Evolutionary conservation across 768 basidiomycete genomes (phyloP).

Genomic region (Tulasnella sp.): DNA sequence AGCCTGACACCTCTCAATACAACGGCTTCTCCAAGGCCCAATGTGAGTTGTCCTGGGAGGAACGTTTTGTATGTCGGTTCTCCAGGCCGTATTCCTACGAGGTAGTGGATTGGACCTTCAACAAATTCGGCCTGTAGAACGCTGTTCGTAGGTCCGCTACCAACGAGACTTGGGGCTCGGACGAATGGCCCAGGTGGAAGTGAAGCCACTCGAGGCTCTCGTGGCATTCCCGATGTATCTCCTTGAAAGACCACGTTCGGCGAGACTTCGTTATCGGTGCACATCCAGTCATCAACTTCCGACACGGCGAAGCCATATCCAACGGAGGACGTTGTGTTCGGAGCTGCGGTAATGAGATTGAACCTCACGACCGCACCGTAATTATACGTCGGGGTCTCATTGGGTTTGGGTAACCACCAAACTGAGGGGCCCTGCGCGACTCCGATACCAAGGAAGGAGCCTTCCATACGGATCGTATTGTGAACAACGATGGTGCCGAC

Average conservation of each 20-base stretch:
- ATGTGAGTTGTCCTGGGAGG: slow-evolving; percentile 30
- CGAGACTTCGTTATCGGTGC: slow-evolving; percentile 33
- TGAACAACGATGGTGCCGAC: slow-evolving; percentile 33
- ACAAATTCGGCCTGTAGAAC: slow-evolving; percentile 28
- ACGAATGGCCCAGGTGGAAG: slow-evolving; percentile 34
- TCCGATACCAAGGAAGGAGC: slow-evolving; percentile 32
- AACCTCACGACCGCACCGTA: slow-evolving; percentile 32
- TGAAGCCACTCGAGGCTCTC: slow-evolving; percentile 21
- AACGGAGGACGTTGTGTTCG: slow-evolving; percentile 27
- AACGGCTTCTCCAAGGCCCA: slow-evolving; percentile 29
- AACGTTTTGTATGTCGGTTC: slow-evolving; percentile 28
- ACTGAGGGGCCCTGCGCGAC: slow-evolving; percentile 34
- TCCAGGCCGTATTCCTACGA: slow-evolving; percentile 33
- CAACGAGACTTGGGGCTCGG: slow-evolving; percentile 21
- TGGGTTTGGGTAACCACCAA: slow-evolving; percentile 29
- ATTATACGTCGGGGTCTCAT: slow-evolving; percentile 26
- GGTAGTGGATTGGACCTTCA: slow-evolving; percentile 20
- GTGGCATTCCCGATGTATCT: neutral
- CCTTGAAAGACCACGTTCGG: slow-evolving; percentile 23
- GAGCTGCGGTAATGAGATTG: slow-evolving; percentile 32
- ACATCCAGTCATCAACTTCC: slow-evolving; percentile 34
- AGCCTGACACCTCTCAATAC: slow-evolving; percentile 27
- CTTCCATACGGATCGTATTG: slow-evolving; percentile 34
- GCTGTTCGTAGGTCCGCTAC: slow-evolving; percentile 18
- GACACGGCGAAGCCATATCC: slow-evolving; percentile 35